A percentile compares a stretch with the other conserved stretches of the same genome.
Evolutionary conservation across 768 basidiomycete genomes (phyloP).

Genomic region (Clitopilus hobsonii): DNA sequence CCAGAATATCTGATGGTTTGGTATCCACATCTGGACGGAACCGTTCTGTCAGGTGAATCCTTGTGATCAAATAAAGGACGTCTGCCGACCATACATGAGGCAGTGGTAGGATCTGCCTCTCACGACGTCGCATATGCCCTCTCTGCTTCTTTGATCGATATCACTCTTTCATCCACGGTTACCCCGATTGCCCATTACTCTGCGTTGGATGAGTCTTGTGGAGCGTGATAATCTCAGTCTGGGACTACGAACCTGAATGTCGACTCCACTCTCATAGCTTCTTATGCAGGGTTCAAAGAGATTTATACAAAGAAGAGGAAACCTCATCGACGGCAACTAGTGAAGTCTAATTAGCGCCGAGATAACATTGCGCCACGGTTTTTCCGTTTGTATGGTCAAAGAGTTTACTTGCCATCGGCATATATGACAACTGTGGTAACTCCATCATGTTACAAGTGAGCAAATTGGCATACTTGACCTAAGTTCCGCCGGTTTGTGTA

Average conservation of each 20-base stretch:
- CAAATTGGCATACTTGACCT: background rate
- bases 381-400: background rate
- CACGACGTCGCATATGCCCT: background rate
- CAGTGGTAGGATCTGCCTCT: background rate
- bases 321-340: too few relatives aligned
- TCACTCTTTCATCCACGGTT: background rate
- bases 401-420: background rate
- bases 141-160: background rate
- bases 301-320: too few relatives aligned
- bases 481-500: background rate
- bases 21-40: background rate
- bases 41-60: background rate
- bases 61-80: too few relatives aligned
- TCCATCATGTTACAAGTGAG: background rate
- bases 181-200: background rate
- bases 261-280: background rate
- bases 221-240: background rate
- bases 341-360: background rate
- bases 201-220: background rate
- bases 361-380: background rate
- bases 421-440: background rate
- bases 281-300: background rate
- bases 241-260: background rate
- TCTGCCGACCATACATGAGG: background rate
- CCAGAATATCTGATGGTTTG: background rate